Evolutionary conservation across 2,329 filamentous ascomycete genomes (phyloP), one percentile per base, ranked within the genome.

Genomic region (Xylaria sp.): DNA sequence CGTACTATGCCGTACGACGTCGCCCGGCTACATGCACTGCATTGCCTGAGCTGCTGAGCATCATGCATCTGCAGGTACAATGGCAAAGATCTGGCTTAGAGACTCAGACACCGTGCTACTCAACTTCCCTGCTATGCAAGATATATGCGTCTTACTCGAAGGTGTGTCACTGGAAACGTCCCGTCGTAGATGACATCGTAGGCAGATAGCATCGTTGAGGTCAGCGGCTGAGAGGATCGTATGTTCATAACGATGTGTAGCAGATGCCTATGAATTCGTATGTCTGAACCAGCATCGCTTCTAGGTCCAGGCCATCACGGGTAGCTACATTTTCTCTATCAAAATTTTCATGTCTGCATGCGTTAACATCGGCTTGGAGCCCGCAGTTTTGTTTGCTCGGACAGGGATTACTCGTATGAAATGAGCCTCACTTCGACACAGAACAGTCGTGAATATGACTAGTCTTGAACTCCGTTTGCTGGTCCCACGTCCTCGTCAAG

Each of bases 1-100:
- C 64, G 60, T 68, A 52, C 52, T 18, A 60, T 56, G 67, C 62
- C 49, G 65, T 64, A 65, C 65, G 54, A 66, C 66, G 53, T 59
- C 65, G 63, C 64, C 55, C 54, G 54, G 53, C 49, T 58, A 64
- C 65, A 59, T 67, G 8, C 50, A 47, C 37, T 9, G 37, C 37
- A 42, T 16, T 11, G 23, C 7, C 47, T 49, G 16, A 35, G 56
- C 30, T 3, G 18, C 16, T 63, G 59, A 59, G 59, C 53, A 13
- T 42, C 9, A 42, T 42, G 37, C 37, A 63, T 61, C 59, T 68
- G 62, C 63, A 68, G 61, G 65, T 67, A 67, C 65, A 49, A 53
- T 9, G 46, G 13, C 16, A 54, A 57, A 60, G 53, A 65, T 55
- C 57, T 56, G 35, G 44, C 37, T 54, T 55, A 16, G 51, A 58